Base-by-base conservation (phyloP, 768 basidiomycete species). In the Phallus indusiatus region DNA sequence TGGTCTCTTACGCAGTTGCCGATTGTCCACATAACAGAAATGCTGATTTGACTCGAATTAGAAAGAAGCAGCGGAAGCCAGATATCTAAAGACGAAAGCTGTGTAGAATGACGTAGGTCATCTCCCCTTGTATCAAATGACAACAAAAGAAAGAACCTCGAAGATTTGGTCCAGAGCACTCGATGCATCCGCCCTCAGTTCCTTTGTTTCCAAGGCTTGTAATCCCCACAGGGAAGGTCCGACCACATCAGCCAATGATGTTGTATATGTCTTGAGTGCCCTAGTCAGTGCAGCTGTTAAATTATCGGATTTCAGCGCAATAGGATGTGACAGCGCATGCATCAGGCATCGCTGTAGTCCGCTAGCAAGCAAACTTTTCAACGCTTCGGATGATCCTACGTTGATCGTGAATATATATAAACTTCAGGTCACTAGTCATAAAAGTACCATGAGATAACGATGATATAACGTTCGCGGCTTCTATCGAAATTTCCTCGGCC, bases 201-300 rank as follows among this genome's bases (percentile, higher is more conserved):
- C 68, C 1, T 74, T 70, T 0, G 71, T 63, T 5, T 77, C 71
- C 42, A 42, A 14, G 21, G 77, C 76, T 8, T 77, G 74, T 8
- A 90, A 73, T 1, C 85, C 87, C 77, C 85, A 88, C 49, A 80
- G 78, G 0, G 83, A 80, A 0, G 88, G 86, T 0, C 87, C 88
- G 0, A 86, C 79, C 1, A 81, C 74, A 48, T 90, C 87, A 5
- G 89, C 79, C 36, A 85, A 70, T 1, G 85, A 79, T 3, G 74
- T 70, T 5, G 81, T 76, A 18, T 89, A 67, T 0, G 83, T 78
- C 36, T 84, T 76, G 17, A 90, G 70, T 1, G 80, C 85, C 3
- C 89, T 81, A 5, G 82, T 74, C 55, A 88, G 75, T 0, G 88
- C 85, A 0, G 79, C 70, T 47, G 77, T 79, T 18, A 86, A 69